Evolutionary conservation across 1,139 yeast species (phyloP), one percentile per base, ranked within the genome.

Genomic region (Candida pseudocylindracea): DNA sequence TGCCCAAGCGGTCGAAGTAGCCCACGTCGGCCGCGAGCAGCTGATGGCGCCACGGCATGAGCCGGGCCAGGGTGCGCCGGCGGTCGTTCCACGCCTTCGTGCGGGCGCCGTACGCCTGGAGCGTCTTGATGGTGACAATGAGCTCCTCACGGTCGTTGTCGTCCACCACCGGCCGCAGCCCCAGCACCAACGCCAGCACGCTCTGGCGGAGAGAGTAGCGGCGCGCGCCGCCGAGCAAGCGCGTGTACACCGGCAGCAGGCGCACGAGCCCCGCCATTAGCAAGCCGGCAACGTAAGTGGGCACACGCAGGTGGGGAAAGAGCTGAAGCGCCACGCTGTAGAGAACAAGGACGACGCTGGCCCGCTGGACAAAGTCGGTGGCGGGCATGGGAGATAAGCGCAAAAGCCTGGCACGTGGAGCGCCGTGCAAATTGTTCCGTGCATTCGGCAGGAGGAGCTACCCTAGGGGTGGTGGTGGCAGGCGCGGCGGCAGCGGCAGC

Each of bases 1-100:
- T 41, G 13, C 55, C 49, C 29, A 76, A 47, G 39, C 73, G 72
- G 15, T 57, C 51, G 24, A 60, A 43, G 48, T 76, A 78, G 0
- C 76, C 75, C 2, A 61, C 58, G 12, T 63, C 55, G 15, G 59
- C 59, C 30, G 71, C 66, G 28, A 67, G 41, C 27, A 56, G 51
- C 41, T 68, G 74, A 41, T 72, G 79, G 35, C 65, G 53, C 57
- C 66, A 59, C 4, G 65, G 49, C 64, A 71, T 56, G 42, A 57
- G 43, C 35, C 59, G 59, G 46, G 60, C 67, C 30, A 67, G 42
- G 30, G 49, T 50, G 20, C 63, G 51, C 33, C 68, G 55, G 33
- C 65, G 49, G 30, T 60, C 64, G 34, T 66, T 66, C 51, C 60
- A 48, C 10, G 48, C 48, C 31, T 53, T 51, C 4, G 66, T 54